Percentiles rank a stretch among this genome's conserved stretches.
Conservation (phyloP, 768 basidiomycete genomes). For the Mycena maculata region DNA sequence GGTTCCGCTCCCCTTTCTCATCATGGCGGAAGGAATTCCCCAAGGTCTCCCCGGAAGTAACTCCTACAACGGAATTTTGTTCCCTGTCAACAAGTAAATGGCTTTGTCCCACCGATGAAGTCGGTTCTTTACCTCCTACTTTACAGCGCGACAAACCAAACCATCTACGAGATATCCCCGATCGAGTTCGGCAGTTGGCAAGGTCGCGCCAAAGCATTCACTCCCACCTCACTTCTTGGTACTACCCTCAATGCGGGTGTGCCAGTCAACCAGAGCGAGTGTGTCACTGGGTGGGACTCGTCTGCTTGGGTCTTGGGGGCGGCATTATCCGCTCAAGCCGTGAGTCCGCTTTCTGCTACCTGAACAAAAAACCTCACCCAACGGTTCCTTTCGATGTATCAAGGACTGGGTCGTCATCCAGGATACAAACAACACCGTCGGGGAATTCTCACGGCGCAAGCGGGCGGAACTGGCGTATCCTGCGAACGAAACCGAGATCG, state of each 20-base stretch:
- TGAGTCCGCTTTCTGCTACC: too few species aligned
- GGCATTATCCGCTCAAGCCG: conserved; percentile 2
- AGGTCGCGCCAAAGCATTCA: conserved; percentile 16
- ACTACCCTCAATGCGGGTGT: conserved; percentile 14
- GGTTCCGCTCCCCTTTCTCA: conserved; percentile 22
- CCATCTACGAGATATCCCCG: conserved; percentile 22
- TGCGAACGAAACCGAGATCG: conserved; percentile 16
- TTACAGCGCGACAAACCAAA: conserved; percentile 21
- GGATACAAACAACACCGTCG: conserved; percentile 19
- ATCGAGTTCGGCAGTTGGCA: conserved; percentile 22
- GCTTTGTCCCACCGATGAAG: too few species aligned
- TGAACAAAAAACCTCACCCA: too few species aligned
- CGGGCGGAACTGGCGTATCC: conserved; percentile 7
- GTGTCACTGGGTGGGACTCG: conserved; percentile 17
- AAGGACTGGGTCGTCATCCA: conserved; percentile 20
- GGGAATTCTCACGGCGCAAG: conserved; percentile 7
- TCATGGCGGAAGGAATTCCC: conserved; percentile 20
- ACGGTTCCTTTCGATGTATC: background rate
- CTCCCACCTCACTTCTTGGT: conserved; percentile 21
- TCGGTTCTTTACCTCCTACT: background rate
- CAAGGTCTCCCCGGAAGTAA: conserved; percentile 9
- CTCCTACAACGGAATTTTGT: conserved; percentile 20
- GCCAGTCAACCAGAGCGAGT: conserved; percentile 12
- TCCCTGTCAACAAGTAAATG: conserved; percentile 16
- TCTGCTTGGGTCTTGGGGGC: conserved; percentile 19